A percentile compares a stretch with the other conserved stretches of the same genome.
These are phyloP conservation scores for Penicillium arizonense DNA, from an alignment of 495 filamentous ascomycete genomes.

Conservation along the genomic window DNA sequence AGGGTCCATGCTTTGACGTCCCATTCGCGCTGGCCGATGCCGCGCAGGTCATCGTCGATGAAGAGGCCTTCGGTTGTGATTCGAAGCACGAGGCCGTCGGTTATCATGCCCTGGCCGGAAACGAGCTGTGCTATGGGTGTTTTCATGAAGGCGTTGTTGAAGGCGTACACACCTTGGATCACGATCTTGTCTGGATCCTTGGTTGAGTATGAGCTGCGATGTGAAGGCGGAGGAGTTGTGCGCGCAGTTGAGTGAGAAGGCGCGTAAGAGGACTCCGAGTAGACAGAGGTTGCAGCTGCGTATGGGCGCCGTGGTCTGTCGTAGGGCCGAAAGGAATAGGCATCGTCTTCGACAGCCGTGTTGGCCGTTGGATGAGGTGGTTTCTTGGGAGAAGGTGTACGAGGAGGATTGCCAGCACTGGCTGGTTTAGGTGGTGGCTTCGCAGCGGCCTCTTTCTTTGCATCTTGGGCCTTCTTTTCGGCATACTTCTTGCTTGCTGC, in stretches of 20 bases:
- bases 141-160: constrained; percentile 78
- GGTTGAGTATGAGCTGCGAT: constrained; percentile 73
- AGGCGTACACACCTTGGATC: constrained; percentile 85
- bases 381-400: constrained; percentile 51
- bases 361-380: constrained; percentile 60
- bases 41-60: constrained; percentile 90
- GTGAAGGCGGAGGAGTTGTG: constrained; percentile 79
- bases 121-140: constrained; percentile 80
- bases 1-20: constrained; percentile 97
- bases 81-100: constrained; percentile 80
- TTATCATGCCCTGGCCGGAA: constrained; percentile 70
- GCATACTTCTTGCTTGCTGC: constrained; percentile 45
- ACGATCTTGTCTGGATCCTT: constrained; percentile 94
- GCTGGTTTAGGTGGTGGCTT: constrained; percentile 25
- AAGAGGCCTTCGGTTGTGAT: constrained; percentile 91
- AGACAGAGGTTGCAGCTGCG: constrained; percentile 59
- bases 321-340: constrained; percentile 80
- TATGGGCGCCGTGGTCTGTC: constrained; percentile 64
- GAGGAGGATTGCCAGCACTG: constrained; percentile 31
- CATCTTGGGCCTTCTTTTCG: constrained; percentile 45
- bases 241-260: constrained; percentile 78
- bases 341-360: constrained; percentile 65
- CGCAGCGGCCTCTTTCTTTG: constrained; percentile 32
- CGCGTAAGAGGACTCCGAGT: constrained; percentile 82
- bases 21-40: constrained; percentile 90